Percentiles rank a stretch among this genome's conserved stretches.
These are phyloP conservation scores for Fistulinella prunicolor DNA, from an alignment of 768 basidiomycete species.

Conservation along the genomic window DNA sequence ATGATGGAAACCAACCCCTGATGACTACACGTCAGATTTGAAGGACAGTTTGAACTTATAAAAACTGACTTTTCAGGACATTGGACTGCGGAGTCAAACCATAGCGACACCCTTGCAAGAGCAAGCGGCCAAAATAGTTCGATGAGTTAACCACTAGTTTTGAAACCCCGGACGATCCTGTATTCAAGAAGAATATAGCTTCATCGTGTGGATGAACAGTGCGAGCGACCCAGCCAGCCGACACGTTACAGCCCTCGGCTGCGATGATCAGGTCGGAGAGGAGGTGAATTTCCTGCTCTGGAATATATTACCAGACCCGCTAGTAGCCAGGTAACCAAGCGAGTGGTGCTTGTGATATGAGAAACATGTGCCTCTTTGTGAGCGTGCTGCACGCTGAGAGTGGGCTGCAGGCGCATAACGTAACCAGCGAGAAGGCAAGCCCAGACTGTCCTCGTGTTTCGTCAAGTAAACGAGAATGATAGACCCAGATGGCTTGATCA, in stretches of 20 bases:
- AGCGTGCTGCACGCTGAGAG: slow-evolving; percentile 27
- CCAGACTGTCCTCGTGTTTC: slow-evolving; percentile 32
- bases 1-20: slow-evolving; percentile 42
- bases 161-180: slow-evolving; percentile 40
- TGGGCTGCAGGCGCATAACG: slow-evolving; percentile 30
- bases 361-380: slow-evolving; percentile 26
- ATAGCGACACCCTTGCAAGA: slow-evolving; percentile 32
- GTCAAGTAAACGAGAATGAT: slow-evolving; percentile 27
- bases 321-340: slow-evolving; percentile 25
- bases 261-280: slow-evolving; percentile 21
- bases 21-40: not conserved
- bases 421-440: slow-evolving; percentile 28
- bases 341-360: slow-evolving; percentile 19
- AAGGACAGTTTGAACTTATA: rapidly evolving
- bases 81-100: slow-evolving; percentile 29
- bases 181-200: slow-evolving; percentile 34
- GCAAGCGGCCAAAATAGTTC: slow-evolving; percentile 33
- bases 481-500: slow-evolving; percentile 20
- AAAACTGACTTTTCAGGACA: slow-evolving; percentile 36
- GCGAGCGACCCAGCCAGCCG: slow-evolving; percentile 11
- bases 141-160: slow-evolving; percentile 40
- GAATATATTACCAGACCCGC: slow-evolving; percentile 16
- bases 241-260: slow-evolving; percentile 12
- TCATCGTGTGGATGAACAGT: slow-evolving; percentile 23
- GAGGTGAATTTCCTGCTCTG: slow-evolving; percentile 23